Conservation (phyloP, 495 filamentous ascomycete species). For the Penicillium crystallinum region DNA sequence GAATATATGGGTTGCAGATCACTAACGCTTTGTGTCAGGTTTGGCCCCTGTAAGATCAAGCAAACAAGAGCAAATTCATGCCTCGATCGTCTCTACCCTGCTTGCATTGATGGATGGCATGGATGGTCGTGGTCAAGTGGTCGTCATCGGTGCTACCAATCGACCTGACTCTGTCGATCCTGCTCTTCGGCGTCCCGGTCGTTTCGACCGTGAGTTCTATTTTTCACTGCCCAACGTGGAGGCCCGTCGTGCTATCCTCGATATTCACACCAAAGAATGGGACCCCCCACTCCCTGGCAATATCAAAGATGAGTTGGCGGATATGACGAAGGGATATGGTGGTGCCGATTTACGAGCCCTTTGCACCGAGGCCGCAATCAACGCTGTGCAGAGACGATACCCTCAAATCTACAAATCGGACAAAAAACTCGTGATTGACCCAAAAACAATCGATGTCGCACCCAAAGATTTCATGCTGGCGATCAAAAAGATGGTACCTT, state of each 20-base stretch:
- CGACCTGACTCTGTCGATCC: slow-evolving; percentile 97
- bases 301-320: slow-evolving; percentile 81
- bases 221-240: slow-evolving; percentile 83
- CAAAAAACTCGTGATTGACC: slow-evolving; percentile 85
- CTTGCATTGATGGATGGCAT: slow-evolving; percentile 98
- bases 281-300: slow-evolving; percentile 63
- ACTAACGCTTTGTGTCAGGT: slow-evolving; percentile 34
- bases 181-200: slow-evolving; percentile 91
- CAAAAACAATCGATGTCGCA: slow-evolving; percentile 71
- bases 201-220: slow-evolving; percentile 97
- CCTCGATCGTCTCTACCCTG: slow-evolving; percentile 93
- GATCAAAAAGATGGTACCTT: slow-evolving; percentile 91
- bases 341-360: slow-evolving; percentile 91
- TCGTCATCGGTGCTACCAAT: slow-evolving; percentile 97
- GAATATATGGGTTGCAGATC: neutral
- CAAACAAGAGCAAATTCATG: slow-evolving; percentile 97
- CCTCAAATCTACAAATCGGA: slow-evolving; percentile 92
- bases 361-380: slow-evolving; percentile 97
- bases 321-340: slow-evolving; percentile 90
- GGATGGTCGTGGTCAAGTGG: slow-evolving; percentile 96
- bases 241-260: slow-evolving; percentile 76
- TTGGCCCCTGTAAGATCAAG: slow-evolving; percentile 92
- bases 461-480: slow-evolving; percentile 97
- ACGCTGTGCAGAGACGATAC: slow-evolving; percentile 90
- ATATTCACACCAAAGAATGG: slow-evolving; percentile 96